Evolutionary conservation across 176 grass and related monocot species (phyloP).

Genomic region (Poa annua): DNA sequence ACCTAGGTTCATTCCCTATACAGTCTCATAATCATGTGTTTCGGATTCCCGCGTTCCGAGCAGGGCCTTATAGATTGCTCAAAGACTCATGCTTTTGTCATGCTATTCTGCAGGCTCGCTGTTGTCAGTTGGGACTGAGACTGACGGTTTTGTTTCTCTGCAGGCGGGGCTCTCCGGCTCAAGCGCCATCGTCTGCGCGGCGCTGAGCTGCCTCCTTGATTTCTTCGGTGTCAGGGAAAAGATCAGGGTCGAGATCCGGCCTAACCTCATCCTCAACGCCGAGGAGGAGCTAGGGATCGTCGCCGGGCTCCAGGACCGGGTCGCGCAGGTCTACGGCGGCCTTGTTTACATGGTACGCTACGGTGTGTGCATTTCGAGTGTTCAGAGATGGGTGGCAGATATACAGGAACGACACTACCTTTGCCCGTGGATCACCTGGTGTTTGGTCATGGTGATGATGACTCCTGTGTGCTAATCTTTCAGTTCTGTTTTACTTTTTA

Average conservation of each 20-base stretch:
- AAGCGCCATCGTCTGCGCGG: constrained; percentile 85
- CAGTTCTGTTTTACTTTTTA: constrained; percentile 20
- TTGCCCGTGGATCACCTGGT: not conserved
- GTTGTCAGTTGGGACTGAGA: not conserved
- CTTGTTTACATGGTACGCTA: constrained; percentile 73
- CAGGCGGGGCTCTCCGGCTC: constrained; percentile 89
- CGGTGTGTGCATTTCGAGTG: no score
- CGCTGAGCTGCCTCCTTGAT: constrained; percentile 82
- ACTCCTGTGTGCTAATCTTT: constrained; percentile 20
- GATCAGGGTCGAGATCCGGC: constrained; percentile 76
- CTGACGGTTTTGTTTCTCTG: not conserved
- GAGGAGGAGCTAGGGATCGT: constrained; percentile 93
- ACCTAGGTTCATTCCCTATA: no score
- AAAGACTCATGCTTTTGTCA: not conserved
- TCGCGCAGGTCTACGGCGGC: constrained; percentile 80
- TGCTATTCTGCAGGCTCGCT: not conserved
- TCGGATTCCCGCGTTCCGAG: no score
- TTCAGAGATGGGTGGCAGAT: not conserved
- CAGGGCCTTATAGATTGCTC: not conserved
- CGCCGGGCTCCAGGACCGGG: constrained; percentile 83
- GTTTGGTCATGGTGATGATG: not conserved
- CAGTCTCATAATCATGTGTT: no score
- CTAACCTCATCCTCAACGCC: constrained; percentile 68
- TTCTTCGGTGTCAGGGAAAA: constrained; percentile 72
- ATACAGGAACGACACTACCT: not conserved